Base-by-base conservation (phyloP, 352 stramenopile genomes). In the Phytophthora macrochlamydospora region DNA sequence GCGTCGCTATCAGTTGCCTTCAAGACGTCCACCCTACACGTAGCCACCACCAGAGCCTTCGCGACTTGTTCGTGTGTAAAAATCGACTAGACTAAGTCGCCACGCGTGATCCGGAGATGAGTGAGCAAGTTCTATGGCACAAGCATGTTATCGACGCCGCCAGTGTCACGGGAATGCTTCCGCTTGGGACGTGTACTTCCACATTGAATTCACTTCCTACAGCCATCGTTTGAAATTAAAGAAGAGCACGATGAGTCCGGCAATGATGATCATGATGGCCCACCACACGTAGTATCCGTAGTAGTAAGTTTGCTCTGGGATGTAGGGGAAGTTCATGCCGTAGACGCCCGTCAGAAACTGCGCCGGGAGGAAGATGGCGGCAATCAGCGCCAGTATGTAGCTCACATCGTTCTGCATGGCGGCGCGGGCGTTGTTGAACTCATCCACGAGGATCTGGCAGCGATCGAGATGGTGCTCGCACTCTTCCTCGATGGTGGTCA, bases 311-410 rank as follows among this genome's bases (percentile, higher is more conserved):
- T 90, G 75, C 62, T 94, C 88, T 1, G 87, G 87, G 69, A 94
- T 94, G 56, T 87, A 73, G 32, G 79, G 71, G 73, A 94, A 94
- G 70, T 96, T 96, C 88, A 96, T 96, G 57, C 88, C 88, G 64
- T 94, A 94, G 13, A 96, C 67, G 0, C 85, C 84, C 18, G 86
- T 93, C 31, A 94, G 71, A 60, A 96, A 96, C 69, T 93, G 85
- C 18, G 81, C 88, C 0, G 86, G 85, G 30, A 96, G 60, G 50
- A 92, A 93, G 37, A 93, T 81, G 1, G 88, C 85, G 1, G 87
- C 82, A 9, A 96, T 79, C 5, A 96, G 73, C 44, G 86, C 86
- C 32, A 94, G 70, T 14, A 83, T 69, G 62, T 89, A 93, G 63
- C 84, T 92, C 64, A 92, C 83, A 31, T 90, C 78, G 62, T 76